Conservation (phyloP, 768 basidiomycete genomes). For the Mycena indigotica region DNA sequence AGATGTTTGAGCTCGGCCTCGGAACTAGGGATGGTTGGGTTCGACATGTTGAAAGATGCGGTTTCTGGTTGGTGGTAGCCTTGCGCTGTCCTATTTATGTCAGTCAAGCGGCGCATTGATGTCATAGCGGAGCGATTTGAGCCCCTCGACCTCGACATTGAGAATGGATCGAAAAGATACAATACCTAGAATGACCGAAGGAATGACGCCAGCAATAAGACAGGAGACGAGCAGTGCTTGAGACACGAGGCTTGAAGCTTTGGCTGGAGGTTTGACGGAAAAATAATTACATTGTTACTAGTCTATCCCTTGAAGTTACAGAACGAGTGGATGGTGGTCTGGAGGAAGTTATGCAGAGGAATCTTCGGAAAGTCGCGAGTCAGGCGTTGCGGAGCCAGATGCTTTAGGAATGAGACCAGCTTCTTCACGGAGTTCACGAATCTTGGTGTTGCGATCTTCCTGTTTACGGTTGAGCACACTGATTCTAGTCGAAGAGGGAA, state of each 20-base stretch:
- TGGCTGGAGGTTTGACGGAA: background rate
- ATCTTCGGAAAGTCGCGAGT: conserved; percentile 10
- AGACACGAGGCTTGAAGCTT: background rate
- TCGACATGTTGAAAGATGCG: background rate
- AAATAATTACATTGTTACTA: background rate
- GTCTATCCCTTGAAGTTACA: background rate
- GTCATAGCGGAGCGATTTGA: background rate
- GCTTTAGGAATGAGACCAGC: conserved; percentile 4
- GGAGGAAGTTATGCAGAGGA: background rate
- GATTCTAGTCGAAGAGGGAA: background rate
- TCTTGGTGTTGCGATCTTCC: conserved; percentile 14
- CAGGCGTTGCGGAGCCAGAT: conserved; percentile 14
- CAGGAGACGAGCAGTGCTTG: background rate
- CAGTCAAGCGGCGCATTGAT: background rate
- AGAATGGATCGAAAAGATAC: no score
- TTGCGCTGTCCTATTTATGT: no score
- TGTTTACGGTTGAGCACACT: background rate
- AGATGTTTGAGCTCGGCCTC: conserved; percentile 36
- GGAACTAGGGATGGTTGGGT: conserved; percentile 14
- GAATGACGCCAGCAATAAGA: background rate
- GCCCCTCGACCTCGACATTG: no score
- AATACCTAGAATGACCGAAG: background rate
- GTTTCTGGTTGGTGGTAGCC: background rate
- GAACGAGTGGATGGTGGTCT: background rate
- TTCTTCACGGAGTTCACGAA: conserved; percentile 12